These are phyloP conservation scores for Eleusine indica DNA, from an alignment of 176 grass and related monocot genomes.

Conservation along the genomic window DNA sequence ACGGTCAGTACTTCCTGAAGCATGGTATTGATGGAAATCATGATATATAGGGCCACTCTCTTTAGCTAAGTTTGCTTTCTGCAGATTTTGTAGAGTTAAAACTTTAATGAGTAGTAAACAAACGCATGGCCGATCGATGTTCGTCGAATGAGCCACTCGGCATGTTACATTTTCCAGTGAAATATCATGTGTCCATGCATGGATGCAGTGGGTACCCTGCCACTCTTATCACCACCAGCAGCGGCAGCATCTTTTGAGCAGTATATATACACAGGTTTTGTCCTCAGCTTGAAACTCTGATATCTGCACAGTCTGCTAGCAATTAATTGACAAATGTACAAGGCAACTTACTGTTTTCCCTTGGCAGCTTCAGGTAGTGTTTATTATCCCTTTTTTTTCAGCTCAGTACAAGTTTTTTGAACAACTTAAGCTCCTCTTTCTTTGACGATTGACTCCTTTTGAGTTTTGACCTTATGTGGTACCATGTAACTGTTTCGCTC, in stretches of 20 bases:
- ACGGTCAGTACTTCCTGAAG: conserved; percentile 50
- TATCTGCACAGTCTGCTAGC: conserved; percentile 43
- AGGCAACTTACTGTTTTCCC: conserved; percentile 45
- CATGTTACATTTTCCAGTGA: conserved; percentile 56
- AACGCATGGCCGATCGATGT: not conserved
- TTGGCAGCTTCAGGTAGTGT: conserved; percentile 40
- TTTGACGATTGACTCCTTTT: conserved; percentile 12
- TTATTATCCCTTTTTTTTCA: conserved; percentile 2
- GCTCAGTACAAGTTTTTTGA: conserved; percentile 33
- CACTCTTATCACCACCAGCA: conserved; percentile 57
- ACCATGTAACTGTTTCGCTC: not conserved
- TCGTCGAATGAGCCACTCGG: conserved; percentile 23
- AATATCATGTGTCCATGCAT: conserved; percentile 58
- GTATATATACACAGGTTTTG: conserved; percentile 78
- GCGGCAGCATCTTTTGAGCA: conserved; percentile 67
- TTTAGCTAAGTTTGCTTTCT: conserved; percentile 30
- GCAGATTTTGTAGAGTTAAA: conserved; percentile 7
- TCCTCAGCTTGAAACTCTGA: conserved; percentile 63
- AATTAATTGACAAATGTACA: conserved; percentile 68
- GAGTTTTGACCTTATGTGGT: conserved; percentile 4
- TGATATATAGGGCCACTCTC: conserved; percentile 35
- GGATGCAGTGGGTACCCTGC: conserved; percentile 38
- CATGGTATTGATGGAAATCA: conserved; percentile 57
- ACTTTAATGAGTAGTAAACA: not conserved
- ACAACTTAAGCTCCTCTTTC: conserved; percentile 20